Evolutionary conservation across 2,329 filamentous ascomycete genomes (phyloP).

Genomic region (Beauveria caledonica): DNA sequence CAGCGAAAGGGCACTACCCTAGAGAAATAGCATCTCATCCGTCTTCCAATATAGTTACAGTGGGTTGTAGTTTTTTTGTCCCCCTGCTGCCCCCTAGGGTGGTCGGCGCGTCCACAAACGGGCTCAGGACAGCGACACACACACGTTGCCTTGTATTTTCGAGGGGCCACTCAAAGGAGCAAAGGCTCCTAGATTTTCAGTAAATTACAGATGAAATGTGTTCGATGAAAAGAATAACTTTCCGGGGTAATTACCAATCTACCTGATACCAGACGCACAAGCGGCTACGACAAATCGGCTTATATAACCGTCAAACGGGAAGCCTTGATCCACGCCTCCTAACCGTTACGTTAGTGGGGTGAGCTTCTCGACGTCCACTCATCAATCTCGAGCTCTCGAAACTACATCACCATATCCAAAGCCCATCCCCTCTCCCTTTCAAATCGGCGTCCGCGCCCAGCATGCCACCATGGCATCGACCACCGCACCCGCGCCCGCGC

Average conservation of each 20-base stretch:
- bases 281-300: not conserved
- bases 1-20: no score
- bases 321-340: not conserved
- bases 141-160: no score
- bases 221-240: not conserved
- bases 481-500: slow-evolving; percentile 11
- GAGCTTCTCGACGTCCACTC: not conserved
- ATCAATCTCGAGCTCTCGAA: not conserved
- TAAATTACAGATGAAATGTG: not conserved
- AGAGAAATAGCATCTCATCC: no score
- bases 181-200: not conserved
- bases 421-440: not conserved
- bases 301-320: not conserved
- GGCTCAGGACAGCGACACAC: no score
- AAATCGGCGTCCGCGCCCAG: not conserved
- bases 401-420: not conserved
- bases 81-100: no score
- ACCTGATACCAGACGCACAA: no score
- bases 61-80: no score
- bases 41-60: no score
- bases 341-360: not conserved
- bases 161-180: no score
- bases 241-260: not conserved
- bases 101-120: no score
- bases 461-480: slow-evolving; percentile 22